Evolutionary conservation across 257 asterid genomes (phyloP), one percentile per base, ranked within the genome.

Genomic region (Paulownia fortunei): DNA sequence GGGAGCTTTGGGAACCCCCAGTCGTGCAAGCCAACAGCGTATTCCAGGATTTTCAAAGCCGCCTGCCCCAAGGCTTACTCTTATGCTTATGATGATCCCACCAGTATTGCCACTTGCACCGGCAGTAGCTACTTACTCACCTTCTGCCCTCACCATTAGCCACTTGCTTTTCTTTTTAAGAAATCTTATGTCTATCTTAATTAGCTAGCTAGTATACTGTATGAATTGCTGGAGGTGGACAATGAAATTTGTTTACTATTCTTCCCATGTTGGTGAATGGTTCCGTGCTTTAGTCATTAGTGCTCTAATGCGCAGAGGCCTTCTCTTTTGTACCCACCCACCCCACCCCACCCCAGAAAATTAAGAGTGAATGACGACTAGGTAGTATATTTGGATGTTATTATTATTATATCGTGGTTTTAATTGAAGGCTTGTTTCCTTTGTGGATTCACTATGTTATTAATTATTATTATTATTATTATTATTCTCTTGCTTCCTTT

Each of bases 41-140:
- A 92, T n/a, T 94, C 99, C 0, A 89, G 81, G 83, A 91, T 94
- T 60, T 94, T 94, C 89, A 92, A 94, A 63, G 69, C 90, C 5
- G 99, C 99, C 10, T 94, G 99, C 77, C 99, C 99, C 0, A 93
- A 27, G 82, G 99, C 99, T 4, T 94, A 94, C 82, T 94, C 98
- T n/a, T 94, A 94, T 64, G 99, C 99, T 2, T 94, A 91, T 62
- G 99, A 94, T 76, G 99, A 94, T 84, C 99, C 99, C 74, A 92
- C 99, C 27, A 91, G 97, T 82, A 89, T 94, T 58, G 77, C 99
- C 26, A 94, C 99, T 79, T 94, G 99, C 93, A 94, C 92, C 6
- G 96, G 92, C 6, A 76, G 90, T 0, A 89, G 63, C 87, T 95
- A 95, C 68, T 76, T 95, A 81, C 79, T 95, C 89, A 89, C 98